These are phyloP conservation scores for Trebouxia sp. DNA, from an alignment of 139 green algal genomes.

Conservation along the genomic window DNA sequence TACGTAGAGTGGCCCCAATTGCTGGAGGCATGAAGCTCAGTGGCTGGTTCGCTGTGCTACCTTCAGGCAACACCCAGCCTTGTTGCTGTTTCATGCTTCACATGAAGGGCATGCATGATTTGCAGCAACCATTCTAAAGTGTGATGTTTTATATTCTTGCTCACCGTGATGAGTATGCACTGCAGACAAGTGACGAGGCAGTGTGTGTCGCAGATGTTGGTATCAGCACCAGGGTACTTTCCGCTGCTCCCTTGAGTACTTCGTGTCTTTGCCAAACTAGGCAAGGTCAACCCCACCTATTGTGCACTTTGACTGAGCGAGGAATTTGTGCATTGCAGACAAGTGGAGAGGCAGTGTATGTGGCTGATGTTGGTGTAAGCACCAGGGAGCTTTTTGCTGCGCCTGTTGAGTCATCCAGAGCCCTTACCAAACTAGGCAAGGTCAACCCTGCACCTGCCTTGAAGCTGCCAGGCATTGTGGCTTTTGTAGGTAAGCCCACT, in stretches of 20 bases:
- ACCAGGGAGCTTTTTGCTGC: conserved; percentile 49
- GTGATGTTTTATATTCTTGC: too few species aligned
- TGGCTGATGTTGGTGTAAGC: conserved; percentile 48
- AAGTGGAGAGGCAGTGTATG: conserved; percentile 64
- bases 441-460: conserved; percentile 44
- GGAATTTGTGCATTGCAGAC: conserved; percentile 45
- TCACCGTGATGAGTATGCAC: too few species aligned
- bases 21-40: too few species aligned
- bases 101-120: too few species aligned
- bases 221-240: not conserved
- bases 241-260: too few species aligned
- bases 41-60: too few species aligned
- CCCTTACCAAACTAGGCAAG: conserved; percentile 41
- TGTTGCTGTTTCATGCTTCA: too few species aligned
- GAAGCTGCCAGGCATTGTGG: conserved; percentile 34
- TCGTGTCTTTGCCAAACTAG: conserved; percentile 45
- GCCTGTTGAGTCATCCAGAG: conserved; percentile 45
- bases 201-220: not conserved
- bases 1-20: too few species aligned
- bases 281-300: conserved; percentile 50
- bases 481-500: conserved; percentile 34
- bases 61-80: too few species aligned
- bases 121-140: too few species aligned
- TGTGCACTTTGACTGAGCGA: too few species aligned
- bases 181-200: not conserved